phyloP scores from a whole-genome alignment of 2,329 filamentous ascomycete genomes.

The Rosellinia necatrix region DNA sequence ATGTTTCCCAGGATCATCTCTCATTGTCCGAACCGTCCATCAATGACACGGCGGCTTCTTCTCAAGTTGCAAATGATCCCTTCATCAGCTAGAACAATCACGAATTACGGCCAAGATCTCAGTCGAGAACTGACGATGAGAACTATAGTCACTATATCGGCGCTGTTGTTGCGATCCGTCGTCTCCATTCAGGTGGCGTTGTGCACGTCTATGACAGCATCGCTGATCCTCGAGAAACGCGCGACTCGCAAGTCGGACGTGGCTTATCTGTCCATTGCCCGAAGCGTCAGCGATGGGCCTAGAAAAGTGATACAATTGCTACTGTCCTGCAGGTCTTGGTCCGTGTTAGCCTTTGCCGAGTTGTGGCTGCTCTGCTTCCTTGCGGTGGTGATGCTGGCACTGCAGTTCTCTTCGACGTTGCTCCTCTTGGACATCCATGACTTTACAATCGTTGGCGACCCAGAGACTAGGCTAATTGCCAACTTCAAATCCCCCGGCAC shows the following conservation, averaged over 20 bases:
- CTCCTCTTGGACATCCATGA: slow-evolving; percentile 18
- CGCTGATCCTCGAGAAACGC: slow-evolving; percentile 19
- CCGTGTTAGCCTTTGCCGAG: slow-evolving; percentile 10
- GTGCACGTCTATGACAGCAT: slow-evolving; percentile 23
- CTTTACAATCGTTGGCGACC: slow-evolving; percentile 14
- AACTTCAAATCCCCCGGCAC: not conserved
- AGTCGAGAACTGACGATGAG: not conserved
- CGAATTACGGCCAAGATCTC: too few relatives aligned
- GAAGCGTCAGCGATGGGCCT: slow-evolving; percentile 23
- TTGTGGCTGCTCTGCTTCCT: slow-evolving; percentile 14
- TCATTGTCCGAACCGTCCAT: too few relatives aligned
- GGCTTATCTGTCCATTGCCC: slow-evolving; percentile 18
- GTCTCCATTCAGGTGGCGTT: slow-evolving; percentile 11
- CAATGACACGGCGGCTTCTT: too few relatives aligned
- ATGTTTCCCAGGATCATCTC: not conserved
- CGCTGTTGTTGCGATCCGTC: slow-evolving; percentile 5
- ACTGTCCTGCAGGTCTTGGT: slow-evolving; percentile 3
- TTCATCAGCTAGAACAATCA: too few relatives aligned
- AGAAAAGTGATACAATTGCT: slow-evolving; percentile 12
- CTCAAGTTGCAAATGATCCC: too few relatives aligned
- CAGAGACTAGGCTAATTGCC: not conserved
- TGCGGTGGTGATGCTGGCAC: not conserved
- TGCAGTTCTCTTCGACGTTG: slow-evolving; percentile 24
- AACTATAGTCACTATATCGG: slow-evolving; percentile 7
- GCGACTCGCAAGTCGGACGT: slow-evolving; percentile 17